Conservation (phyloP, 2,329 filamentous ascomycete genomes). For the Fusarium bactridioides region DNA sequence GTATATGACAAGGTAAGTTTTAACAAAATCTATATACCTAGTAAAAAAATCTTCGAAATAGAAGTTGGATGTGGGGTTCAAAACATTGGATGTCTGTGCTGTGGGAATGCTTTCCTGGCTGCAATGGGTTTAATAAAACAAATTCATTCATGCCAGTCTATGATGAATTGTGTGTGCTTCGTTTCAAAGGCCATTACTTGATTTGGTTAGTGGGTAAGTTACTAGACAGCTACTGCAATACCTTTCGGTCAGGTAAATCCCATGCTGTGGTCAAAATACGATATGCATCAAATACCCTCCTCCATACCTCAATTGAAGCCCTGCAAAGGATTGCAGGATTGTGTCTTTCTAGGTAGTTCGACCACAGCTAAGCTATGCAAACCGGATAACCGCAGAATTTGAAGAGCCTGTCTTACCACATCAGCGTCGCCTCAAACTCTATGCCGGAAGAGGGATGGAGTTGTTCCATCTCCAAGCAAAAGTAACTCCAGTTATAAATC, state of each 20-base stretch:
- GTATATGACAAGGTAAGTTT: background rate
- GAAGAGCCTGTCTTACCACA: background rate
- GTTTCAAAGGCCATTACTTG: constrained; percentile 28
- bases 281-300: background rate
- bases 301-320: background rate
- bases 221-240: background rate
- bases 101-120: background rate
- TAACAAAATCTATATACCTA: background rate
- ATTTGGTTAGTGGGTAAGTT: constrained; percentile 4
- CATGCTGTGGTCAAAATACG: background rate
- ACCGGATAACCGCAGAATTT: background rate
- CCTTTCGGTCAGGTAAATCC: background rate
- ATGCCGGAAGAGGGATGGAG: background rate
- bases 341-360: background rate
- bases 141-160: background rate
- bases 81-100: constrained; percentile 11
- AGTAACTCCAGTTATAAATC: constrained; percentile 9
- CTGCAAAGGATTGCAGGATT: background rate
- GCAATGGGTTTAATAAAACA: constrained; percentile 13
- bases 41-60: background rate
- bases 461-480: background rate
- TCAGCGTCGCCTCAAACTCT: background rate
- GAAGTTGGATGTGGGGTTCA: constrained; percentile 14
- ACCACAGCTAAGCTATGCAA: background rate
- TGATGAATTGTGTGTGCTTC: background rate